Conservation (phyloP, 192 early-diverging fungal genomes). For the Umbelopsis sp. region DNA sequence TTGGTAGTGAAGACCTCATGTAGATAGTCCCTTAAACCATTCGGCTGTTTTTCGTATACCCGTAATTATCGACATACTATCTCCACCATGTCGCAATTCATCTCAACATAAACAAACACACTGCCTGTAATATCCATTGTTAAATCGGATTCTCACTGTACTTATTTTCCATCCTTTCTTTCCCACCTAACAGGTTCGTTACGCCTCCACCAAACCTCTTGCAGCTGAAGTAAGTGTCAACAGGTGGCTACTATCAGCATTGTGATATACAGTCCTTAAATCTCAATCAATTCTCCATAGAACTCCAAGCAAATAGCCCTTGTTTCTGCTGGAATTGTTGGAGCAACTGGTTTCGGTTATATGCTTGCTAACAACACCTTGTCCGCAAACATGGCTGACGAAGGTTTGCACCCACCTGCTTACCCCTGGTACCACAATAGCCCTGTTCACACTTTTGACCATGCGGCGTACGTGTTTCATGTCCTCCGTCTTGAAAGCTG, state of each 20-base stretch:
- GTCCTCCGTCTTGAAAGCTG: too few species aligned
- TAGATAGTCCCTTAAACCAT: too few species aligned
- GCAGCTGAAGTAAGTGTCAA: conserved; percentile 31
- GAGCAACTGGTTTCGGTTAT: conserved; percentile 48
- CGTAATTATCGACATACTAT: too few species aligned
- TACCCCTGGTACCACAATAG: conserved; percentile 89
- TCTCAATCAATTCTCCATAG: conserved; percentile 15
- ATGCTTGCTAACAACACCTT: conserved; percentile 56
- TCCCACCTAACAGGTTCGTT: conserved; percentile 27
- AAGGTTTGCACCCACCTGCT: conserved; percentile 89
- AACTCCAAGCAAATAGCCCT: conserved; percentile 35
- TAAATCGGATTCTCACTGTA: not conserved
- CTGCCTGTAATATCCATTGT: not conserved
- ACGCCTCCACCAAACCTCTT: conserved; percentile 38
- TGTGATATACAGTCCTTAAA: not conserved
- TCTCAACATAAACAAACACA: too few species aligned
- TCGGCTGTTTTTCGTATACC: too few species aligned
- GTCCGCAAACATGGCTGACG: conserved; percentile 83
- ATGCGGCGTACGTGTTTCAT: conserved; percentile 66
- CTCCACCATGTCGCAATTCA: too few species aligned
- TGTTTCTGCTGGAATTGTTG: conserved; percentile 61
- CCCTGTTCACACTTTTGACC: conserved; percentile 87
- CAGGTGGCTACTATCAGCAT: not conserved
- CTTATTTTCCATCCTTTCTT: not conserved
- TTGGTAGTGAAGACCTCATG: too few species aligned